Percentiles rank a stretch among this genome's conserved stretches.
These are phyloP conservation scores for Alternaria arborescens DNA, from an alignment of 2,329 filamentous ascomycete species.

Conservation along the genomic window DNA sequence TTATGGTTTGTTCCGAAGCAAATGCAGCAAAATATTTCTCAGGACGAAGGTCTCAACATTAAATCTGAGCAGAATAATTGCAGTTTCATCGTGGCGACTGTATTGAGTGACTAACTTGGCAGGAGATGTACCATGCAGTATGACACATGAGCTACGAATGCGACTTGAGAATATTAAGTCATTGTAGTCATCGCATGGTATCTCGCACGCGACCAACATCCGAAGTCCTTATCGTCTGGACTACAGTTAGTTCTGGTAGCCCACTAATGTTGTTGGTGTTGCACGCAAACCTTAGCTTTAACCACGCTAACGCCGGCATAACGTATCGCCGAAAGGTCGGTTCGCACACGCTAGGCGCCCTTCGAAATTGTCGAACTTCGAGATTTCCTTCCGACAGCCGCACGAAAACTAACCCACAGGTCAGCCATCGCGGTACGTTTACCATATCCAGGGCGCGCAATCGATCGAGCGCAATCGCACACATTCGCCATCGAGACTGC, in stretches of 20 bases:
- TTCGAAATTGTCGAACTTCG: constrained; percentile 24
- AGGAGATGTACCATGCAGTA: background rate
- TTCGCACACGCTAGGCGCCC: constrained; percentile 29
- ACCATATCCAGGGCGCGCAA: constrained; percentile 5
- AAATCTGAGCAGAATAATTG: background rate
- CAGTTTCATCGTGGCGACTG: background rate
- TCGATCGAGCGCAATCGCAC: constrained; percentile 21
- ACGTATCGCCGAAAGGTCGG: constrained; percentile 23
- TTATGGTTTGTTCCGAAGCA: background rate
- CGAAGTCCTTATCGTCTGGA: background rate
- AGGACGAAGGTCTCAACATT: background rate
- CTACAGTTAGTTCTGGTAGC: background rate
- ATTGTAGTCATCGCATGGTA: background rate
- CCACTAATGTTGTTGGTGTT: background rate
- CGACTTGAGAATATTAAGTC: background rate
- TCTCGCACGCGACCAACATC: background rate
- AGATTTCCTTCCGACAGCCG: constrained; percentile 26
- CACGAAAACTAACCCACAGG: constrained; percentile 46
- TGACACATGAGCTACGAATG: background rate
- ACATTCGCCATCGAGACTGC: constrained; percentile 5
- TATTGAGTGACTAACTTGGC: background rate
- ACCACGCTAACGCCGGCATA: constrained; percentile 26
- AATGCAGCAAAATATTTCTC: background rate
- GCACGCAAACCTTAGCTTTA: constrained; percentile 1
- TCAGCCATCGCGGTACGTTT: constrained; percentile 41